Percentiles rank a stretch among this genome's conserved stretches.
Conservation (phyloP, 148 eudicot species). For the Dysphania ambrosioides region DNA sequence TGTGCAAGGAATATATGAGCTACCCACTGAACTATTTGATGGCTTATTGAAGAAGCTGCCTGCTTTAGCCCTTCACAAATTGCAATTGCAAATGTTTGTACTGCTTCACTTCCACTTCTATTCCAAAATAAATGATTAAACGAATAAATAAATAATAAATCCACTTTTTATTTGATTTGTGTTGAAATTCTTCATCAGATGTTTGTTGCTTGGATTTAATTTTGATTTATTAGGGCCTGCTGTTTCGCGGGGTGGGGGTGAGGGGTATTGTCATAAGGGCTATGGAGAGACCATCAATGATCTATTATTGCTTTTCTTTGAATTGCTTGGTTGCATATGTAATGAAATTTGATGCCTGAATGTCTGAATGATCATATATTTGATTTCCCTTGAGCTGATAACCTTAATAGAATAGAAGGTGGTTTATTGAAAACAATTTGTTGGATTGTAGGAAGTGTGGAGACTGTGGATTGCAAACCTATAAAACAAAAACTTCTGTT, state of each 20-base stretch:
- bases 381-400: no score
- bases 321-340: not conserved
- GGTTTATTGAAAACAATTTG: not conserved
- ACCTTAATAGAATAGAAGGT: no score
- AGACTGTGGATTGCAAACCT: not conserved
- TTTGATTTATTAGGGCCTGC: not conserved
- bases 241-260: no score
- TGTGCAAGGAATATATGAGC: conserved; percentile 42
- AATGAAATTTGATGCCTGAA: no score
- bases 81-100: conserved; percentile 54
- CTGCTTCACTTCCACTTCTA: not conserved
- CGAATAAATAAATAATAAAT: no score
- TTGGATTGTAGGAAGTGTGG: not conserved
- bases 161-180: no score
- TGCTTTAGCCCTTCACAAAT: conserved; percentile 58
- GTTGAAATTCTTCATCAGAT: not conserved
- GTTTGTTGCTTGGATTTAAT: conserved; percentile 5
- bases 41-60: conserved; percentile 54
- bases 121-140: no score
- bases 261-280: no score
- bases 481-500: not conserved
- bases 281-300: no score
- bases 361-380: no score
- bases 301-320: no score
- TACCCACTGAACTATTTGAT: conserved; percentile 69